Evolutionary conservation across 192 early-diverging fungal genomes (phyloP), one percentile per base, ranked within the genome.

Genomic region (Oehlia diaphana): DNA sequence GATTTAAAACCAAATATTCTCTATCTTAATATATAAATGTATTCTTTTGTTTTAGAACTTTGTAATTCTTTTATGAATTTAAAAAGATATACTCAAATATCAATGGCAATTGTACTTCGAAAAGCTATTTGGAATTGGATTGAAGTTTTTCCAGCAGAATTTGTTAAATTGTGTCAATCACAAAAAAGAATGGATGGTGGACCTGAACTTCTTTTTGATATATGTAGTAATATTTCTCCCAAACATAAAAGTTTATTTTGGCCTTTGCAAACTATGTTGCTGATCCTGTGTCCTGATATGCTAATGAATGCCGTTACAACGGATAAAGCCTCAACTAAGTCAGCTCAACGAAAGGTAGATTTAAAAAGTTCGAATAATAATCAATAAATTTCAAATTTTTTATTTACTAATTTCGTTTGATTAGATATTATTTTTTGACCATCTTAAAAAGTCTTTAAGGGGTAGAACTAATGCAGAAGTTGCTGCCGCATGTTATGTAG

Each of bases 101-200:
- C 91, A 28, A 84, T 93, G 80, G 92, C 94, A 0, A 86, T 92
- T 12, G 89, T 93, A 16, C 86, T 97, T 69, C 90, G 95, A 31
- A 91, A 92, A 44, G 91, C 90, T 5, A 95, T 98, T 76, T 97
- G 96, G 96, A 92, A 93, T 83, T 98, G 95, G 91, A 96, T 98
- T 44, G 92, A 95, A 72, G 89, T 91, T 16, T 97, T 94, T 81
- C 92, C 94, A 0, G 83, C 87, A 9, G 96, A 97, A 73, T 98
- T 95, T 82, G 89, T 93, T 58, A 88, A 87, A 64, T 86, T 96
- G 67, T 94, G 93, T 82, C 89, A 90, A 72, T 87, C 79, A 28
- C 86, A 88, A 76, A 85, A 83, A 65, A 83, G 89, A 4, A 79
- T 91, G 42, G 91, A 91, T 33, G 91, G 92, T 49, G 85, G 87